These are phyloP conservation scores for Rhodotorula sp. DNA, from an alignment of 1,284 basidiomycete genomes.

Conservation along the genomic window DNA sequence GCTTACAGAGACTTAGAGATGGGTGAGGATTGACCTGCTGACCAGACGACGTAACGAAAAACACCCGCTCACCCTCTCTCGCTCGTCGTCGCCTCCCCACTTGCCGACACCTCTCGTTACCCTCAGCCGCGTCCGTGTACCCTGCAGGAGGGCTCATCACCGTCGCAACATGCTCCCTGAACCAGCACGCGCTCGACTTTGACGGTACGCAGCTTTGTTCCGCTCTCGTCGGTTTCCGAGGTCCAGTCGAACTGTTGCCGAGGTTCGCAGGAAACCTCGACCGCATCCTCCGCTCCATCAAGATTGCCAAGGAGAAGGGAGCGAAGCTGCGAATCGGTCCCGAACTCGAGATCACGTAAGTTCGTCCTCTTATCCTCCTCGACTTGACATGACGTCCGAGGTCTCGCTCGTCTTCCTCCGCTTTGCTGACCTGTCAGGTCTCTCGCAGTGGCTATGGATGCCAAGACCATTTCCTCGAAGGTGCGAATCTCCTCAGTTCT, in stretches of 20 bases:
- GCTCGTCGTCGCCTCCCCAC: not conserved
- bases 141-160: constrained; percentile 58
- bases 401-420: too few relatives aligned
- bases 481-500: constrained; percentile 48
- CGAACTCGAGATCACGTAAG: constrained; percentile 85
- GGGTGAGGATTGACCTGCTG: not conserved
- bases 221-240: not conserved
- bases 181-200: constrained; percentile 96
- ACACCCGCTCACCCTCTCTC: not conserved
- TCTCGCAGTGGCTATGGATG: constrained; percentile 80
- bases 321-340: constrained; percentile 94
- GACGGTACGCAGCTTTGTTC: constrained; percentile 56
- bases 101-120: not conserved
- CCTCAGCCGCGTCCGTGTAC: constrained; percentile 2
- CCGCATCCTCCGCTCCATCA: constrained; percentile 84
- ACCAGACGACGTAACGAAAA: too few relatives aligned
- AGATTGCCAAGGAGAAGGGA: constrained; percentile 80
- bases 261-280: constrained; percentile 76
- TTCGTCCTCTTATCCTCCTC: constrained; percentile 21
- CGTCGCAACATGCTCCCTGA: constrained; percentile 74
- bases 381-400: not conserved
- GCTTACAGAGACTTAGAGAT: not conserved
- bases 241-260: not conserved
- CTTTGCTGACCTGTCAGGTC: not conserved
- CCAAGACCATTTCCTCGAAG: constrained; percentile 87